Base-by-base conservation (phyloP, 2,329 filamentous ascomycete species). In the Botrytis tulipae region DNA sequence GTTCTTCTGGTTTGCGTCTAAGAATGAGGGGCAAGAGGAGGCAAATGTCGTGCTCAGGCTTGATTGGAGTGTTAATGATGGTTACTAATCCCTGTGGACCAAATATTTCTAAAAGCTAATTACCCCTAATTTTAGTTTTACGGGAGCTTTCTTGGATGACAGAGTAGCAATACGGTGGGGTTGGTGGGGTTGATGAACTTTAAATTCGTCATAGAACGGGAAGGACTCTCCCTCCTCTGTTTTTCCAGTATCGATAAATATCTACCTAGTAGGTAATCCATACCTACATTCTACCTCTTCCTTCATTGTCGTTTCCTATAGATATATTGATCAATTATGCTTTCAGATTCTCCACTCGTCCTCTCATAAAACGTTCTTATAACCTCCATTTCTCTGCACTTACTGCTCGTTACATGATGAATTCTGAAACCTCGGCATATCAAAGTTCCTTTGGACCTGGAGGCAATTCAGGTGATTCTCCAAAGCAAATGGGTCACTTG, bases 381-480 rank as follows among this genome's bases (percentile, higher is more conserved):
- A 10, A 42, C 35, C 22, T 57, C 16, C 2, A 29, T n/a, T 42
- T 37, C 20, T 57, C 20, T 51, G 9, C 22, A 14, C 3, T 48
- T 71, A 37, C 22, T 9, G 20, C 48, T 70, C 57, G 80, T 72
- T 5, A 86, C 48, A 60, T 67, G 2, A 72, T 87, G 84, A 82
- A 84, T 77, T 86, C 85, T 9, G 82, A 82, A 70, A 80, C 81
- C 12, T 78, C 83, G 20, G 76, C 81, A 37, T 84, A 81, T 69
- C 79, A 80, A 73, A 75, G 75, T 9, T 75, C 75, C 25, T 77
- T 74, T 60, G 74, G 73, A 66, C 71, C 72, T 18, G 73, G 75
- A 42, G 76, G 75, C 29, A 85, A 90, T 76, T 87, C 87, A 73
- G 92, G 90, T 74, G 92, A 95, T 79, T 93, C 97, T 79, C 93